Evolutionary conservation across 2,329 filamentous ascomycete species (phyloP), one percentile per base, ranked within the genome.

Genomic region (Corinectria fuckeliana): DNA sequence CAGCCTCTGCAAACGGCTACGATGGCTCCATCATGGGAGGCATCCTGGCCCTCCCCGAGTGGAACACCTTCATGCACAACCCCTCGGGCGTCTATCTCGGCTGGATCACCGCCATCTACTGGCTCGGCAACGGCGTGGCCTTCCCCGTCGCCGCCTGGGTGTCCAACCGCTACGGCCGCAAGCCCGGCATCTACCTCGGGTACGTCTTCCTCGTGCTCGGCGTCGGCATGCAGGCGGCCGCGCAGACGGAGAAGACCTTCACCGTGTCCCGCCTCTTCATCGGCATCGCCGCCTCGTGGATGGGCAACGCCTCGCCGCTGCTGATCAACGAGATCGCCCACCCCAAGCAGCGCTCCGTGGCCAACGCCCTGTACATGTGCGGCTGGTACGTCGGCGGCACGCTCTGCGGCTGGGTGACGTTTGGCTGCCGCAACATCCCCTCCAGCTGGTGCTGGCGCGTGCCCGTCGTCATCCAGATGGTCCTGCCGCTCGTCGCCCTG

Each of bases 51-150:
- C 63, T 68, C 41, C 53, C 62, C 14, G 41, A 30, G 2, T 69
- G 66, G 66, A 68, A 69, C 25, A 16, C 25, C 5, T 69, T 69
- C 38, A 69, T 68, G 66, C 8, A 60, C 4, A 39, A 52, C 11
- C 67, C 65, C 0, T 53, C 54, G 2, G 66, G 66, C 10, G 53
- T 61, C 28, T 63, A 66, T 36, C 65, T 69, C 0, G 67, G 66
- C 9, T 69, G 63, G 59, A 68, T 69, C 25, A 68, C 61, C 0
- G 66, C 66, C n/a, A 68, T 66, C 10, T 68, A 69, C 59, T 68
- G 64, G 63, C 59, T 69, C 2, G 58, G 63, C 20, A 68, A 68
- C 51, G 67, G 64, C 7, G 20, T 69, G 21, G 58, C 45, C 14
- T 66, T 66, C 0, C 65, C 62, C 5, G 1, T 67, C 2, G 64